phyloP scores from a whole-genome alignment of 345 rosid genomes.

The Melaleuca quinquenervia region DNA sequence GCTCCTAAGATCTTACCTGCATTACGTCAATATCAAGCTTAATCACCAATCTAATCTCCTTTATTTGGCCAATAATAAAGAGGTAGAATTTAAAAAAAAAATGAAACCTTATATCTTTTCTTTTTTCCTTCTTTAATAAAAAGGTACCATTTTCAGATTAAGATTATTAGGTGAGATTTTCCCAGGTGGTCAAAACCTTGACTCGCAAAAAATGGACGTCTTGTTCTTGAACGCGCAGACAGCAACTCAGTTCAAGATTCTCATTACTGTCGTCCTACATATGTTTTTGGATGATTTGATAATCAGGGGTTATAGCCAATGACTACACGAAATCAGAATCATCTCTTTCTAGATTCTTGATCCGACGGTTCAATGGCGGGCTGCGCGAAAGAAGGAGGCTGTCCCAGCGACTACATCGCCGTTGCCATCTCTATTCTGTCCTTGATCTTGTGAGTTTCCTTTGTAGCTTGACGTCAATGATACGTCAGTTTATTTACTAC shows the following conservation, averaged over 20 bases:
- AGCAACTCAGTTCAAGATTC: not conserved
- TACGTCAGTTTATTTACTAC: not conserved
- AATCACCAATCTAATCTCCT: not conserved
- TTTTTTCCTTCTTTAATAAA: too few relatives aligned
- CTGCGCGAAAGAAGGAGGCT: constrained; percentile 66
- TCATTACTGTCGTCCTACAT: not conserved
- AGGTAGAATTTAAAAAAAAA: not conserved
- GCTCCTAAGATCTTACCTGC: not conserved
- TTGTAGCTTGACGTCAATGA: not conserved
- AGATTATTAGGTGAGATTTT: not conserved
- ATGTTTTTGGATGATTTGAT: not conserved
- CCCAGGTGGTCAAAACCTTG: not conserved
- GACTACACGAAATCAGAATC: not conserved
- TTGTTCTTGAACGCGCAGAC: not conserved
- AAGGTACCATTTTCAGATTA: too few relatives aligned
- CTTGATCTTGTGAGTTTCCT: constrained; percentile 41
- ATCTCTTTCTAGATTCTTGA: not conserved
- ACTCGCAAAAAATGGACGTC: not conserved
- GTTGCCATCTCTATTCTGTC: constrained; percentile 42
- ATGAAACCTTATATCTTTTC: too few relatives aligned
- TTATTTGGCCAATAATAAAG: not conserved
- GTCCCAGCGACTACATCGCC: constrained; percentile 79
- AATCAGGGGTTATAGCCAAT: not conserved
- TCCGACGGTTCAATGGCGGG: constrained; percentile 17
- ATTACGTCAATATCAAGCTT: not conserved